These are phyloP conservation scores for Podospora pseudocomata DNA, from an alignment of 495 filamentous ascomycete species.

Conservation along the genomic window DNA sequence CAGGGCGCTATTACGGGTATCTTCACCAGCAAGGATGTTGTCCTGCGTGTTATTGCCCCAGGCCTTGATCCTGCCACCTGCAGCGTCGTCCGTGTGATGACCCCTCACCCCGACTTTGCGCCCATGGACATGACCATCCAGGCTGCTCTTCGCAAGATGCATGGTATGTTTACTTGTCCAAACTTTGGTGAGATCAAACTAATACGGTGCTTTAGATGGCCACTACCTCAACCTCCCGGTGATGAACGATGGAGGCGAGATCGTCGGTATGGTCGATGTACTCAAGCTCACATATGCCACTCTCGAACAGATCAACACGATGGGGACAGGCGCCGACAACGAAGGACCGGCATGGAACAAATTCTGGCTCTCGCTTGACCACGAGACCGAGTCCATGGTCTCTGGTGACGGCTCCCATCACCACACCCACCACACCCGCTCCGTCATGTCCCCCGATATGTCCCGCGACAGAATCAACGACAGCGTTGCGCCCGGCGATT, in stretches of 20 bases:
- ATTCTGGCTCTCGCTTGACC: constrained; percentile 96
- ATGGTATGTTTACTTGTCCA: constrained; percentile 58
- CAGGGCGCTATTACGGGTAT: constrained; percentile 97
- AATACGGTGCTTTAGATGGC: constrained; percentile 60
- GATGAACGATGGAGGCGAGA: constrained; percentile 95
- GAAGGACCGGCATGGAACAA: constrained; percentile 99
- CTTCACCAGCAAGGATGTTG: constrained; percentile 99
- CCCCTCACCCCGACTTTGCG: constrained; percentile 96
- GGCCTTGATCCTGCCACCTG: constrained; percentile 92
- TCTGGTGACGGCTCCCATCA: constrained; percentile 72
- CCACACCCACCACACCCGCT: constrained; percentile 48
- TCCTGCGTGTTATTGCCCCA: constrained; percentile 94
- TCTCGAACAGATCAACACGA: constrained; percentile 81
- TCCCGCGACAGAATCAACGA: constrained; percentile 59
- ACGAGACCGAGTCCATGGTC: constrained; percentile 93
- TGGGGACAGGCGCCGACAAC: constrained; percentile 65
- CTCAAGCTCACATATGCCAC: constrained; percentile 97
- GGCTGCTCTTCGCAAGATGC: constrained; percentile 96
- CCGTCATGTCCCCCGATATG: constrained; percentile 72
- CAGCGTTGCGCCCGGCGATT: constrained; percentile 87
- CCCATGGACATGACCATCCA: constrained; percentile 99
- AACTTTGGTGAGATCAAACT: background rate
- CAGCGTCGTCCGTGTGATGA: constrained; percentile 98
- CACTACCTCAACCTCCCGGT: constrained; percentile 97
- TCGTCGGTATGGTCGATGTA: constrained; percentile 99